A percentile compares a stretch with the other conserved stretches of the same genome.
Conservation (phyloP, 192 early-diverging fungal genomes). For the Podila epicladia region DNA sequence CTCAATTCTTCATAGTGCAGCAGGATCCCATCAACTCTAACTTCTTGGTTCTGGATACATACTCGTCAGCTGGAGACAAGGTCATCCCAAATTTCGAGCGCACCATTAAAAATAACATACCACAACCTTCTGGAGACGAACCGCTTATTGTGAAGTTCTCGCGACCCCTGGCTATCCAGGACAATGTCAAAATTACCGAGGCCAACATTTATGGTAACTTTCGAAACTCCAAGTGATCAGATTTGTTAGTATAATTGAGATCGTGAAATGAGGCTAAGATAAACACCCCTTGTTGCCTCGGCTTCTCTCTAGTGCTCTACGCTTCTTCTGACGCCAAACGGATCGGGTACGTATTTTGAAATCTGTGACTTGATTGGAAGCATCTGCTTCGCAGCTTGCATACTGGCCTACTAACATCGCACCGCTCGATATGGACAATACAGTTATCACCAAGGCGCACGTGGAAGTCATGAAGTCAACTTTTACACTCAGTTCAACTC, state of each 20-base stretch:
- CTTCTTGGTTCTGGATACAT: background rate
- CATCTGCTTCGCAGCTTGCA: no score
- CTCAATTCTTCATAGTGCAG: background rate
- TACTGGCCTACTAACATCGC: no score
- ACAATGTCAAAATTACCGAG: background rate
- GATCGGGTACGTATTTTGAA: no score
- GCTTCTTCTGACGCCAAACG: no score
- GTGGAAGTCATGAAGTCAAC: background rate
- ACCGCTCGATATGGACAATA: background rate
- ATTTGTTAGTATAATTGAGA: no score
- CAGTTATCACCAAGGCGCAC: background rate
- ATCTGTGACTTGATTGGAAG: no score
- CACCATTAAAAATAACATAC: background rate
- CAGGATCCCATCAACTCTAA: background rate
- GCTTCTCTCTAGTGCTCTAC: no score
- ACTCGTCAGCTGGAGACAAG: background rate
- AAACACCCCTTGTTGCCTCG: no score
- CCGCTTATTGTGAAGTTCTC: background rate
- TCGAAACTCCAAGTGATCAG: no score
- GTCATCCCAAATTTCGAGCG: background rate
- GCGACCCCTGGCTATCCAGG: background rate
- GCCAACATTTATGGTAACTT: background rate
- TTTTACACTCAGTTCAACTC: constrained; percentile 5
- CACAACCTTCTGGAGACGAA: background rate
- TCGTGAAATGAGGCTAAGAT: no score